These are phyloP conservation scores for Fraxinus baroniana DNA, from an alignment of 305 asterid species.

Conservation along the genomic window DNA sequence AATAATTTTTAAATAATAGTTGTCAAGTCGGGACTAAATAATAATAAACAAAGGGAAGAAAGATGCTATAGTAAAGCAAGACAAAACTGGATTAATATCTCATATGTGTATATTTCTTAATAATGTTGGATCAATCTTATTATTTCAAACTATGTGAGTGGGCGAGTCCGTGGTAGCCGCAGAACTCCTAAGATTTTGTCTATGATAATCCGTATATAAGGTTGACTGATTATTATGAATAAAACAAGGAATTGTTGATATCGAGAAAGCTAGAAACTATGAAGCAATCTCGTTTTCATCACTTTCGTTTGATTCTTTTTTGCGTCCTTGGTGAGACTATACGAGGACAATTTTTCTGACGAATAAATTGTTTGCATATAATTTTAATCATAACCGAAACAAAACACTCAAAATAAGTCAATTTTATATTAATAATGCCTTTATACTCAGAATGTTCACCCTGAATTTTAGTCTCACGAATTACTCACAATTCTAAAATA, in stretches of 20 bases:
- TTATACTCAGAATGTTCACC: neutral
- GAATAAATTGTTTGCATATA: neutral
- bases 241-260: neutral
- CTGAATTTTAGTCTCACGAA: neutral
- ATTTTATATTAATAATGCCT: neutral
- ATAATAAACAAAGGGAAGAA: too few species aligned
- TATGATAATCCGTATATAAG: too few species aligned
- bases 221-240: neutral
- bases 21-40: too few species aligned
- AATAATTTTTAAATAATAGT: too few species aligned
- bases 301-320: neutral
- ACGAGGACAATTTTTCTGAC: neutral
- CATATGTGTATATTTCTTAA: too few species aligned
- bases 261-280: neutral
- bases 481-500: too few species aligned
- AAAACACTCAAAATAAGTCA: neutral
- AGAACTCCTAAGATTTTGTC: neutral
- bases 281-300: neutral
- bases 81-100: too few species aligned
- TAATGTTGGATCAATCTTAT: too few species aligned
- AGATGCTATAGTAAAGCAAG: too few species aligned
- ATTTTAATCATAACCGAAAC: neutral
- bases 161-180: neutral
- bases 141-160: too few species aligned
- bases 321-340: neutral